Evolutionary conservation across 805 yeast species (phyloP), one percentile per base, ranked within the genome.

Genomic region (Kodamaea kakaduensis): DNA sequence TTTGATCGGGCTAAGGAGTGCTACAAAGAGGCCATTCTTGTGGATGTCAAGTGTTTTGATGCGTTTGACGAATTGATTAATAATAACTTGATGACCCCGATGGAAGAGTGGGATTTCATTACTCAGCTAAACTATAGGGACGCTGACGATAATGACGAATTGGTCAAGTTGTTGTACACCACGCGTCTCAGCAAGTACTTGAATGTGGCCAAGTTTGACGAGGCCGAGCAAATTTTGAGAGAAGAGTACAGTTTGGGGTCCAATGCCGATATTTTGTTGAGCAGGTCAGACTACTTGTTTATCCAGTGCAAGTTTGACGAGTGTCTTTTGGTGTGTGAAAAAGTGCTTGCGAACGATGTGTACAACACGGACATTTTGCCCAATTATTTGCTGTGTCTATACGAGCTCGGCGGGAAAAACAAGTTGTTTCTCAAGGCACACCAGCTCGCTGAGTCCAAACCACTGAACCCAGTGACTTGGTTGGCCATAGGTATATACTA

Each of bases 401-500:
- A 84, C 56, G 98, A 93, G 56, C 64, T 86, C 9, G 88, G 87
- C 0, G 88, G 84, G 1, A 80, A 78, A 42, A 87, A 87, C 59
- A 84, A 81, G 59, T 64, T 93, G 19, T 93, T 85, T 51, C 60
- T 84, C 15, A 60, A 82, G 23, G 82, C 97, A 0, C 96, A 93
- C 52, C 84, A 82, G 47, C 61, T 93, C 38, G 94, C 96, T 0
- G 95, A 86, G 42, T 70, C 73, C 40, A 84, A 84, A 43, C 95
- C 97, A 0, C 77, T 78, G 29, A 76, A 77, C 47, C 79, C 94
- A 10, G 75, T 84, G 21, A 81, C 97, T 0, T 93, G 96, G 96
- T 71, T 87, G 40, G 86, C 96, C 0, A 87, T 93, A 12, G 98
- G 95, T 3, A 78, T 86, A 2, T 90, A 93, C 59, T 93, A 93